Base-by-base conservation (phyloP, 2,329 filamentous ascomycete genomes). In the Aspergillus sp. region DNA sequence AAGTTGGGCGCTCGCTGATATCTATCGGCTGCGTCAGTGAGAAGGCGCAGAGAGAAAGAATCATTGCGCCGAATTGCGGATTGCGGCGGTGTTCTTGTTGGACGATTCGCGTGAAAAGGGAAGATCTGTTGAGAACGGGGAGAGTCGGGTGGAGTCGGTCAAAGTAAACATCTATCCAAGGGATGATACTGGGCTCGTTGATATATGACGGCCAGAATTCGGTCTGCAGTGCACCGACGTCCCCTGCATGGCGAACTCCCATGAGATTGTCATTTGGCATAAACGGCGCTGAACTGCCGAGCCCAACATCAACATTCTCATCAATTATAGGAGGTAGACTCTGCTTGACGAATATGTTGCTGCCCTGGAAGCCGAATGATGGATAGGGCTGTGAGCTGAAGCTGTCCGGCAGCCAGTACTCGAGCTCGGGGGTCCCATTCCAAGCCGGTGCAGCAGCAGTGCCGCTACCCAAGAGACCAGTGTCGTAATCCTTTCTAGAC, bases 11-110 rank as follows among this genome's bases (percentile, higher is more conserved):
- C 57, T 78, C 76, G 41, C 75, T 73, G 8, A 78, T 77, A 39
- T 77, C 75, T 22, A 78, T 76, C 0, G 76, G 76, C 58, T 78
- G 76, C 2, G 76, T 78, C 45, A 78, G 69, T 2, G 76, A 73
- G 48, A 78, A 78, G 11, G 76, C 75, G 50, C 75, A 77, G 17
- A 78, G 53, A 2, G 74, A 71, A 20, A 78, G 59, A 4, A 78
- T 57, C 76, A 78, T 78, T 3, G 76, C 70, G 12, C 76, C 76
- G 36, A 77, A 78, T 47, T 78, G 75, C 0, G 74, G 67, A 38
- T 77, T 76, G 39, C 66, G 71, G 36, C 76, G 75, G 59, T 78
- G 76, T 44, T 77, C 76, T n/a, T 73, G 75, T 5, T 67, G 64
- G 30, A 78, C 64, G 66, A 78, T 76, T 11, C 72, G 70, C n/a